Percentiles rank a stretch among this genome's conserved stretches.
phyloP scores from a whole-genome alignment of 176 grass and related monocot species.

The Musa acuminata region DNA sequence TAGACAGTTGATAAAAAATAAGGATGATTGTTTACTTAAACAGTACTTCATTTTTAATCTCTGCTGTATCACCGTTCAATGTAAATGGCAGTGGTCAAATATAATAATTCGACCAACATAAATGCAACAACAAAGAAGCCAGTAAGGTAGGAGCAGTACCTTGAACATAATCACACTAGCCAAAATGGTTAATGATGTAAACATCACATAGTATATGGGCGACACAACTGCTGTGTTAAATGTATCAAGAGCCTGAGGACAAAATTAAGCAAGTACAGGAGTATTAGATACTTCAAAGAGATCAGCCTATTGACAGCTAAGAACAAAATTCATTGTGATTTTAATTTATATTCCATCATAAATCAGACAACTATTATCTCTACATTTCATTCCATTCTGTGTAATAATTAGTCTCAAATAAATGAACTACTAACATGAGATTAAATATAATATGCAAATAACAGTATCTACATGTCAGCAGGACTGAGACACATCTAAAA shows the following conservation, averaged over 20 bases:
- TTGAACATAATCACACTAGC: conserved; percentile 89
- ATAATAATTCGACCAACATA: neutral
- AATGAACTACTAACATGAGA: neutral
- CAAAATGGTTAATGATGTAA: conserved; percentile 78
- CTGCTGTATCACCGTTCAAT: neutral
- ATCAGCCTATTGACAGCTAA: neutral
- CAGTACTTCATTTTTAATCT: too few species aligned
- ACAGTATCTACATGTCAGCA: neutral
- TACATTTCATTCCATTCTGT: neutral
- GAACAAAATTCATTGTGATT: neutral
- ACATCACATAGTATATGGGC: conserved; percentile 90
- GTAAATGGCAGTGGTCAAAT: neutral
- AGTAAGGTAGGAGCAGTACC: conserved; percentile 27
- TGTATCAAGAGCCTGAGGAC: conserved; percentile 63
- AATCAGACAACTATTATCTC: neutral
- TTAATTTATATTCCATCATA: neutral
- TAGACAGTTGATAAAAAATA: too few species aligned
- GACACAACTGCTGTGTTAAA: conserved; percentile 87
- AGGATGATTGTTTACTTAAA: too few species aligned
- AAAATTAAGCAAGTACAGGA: conserved; percentile 8
- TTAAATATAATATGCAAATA: neutral
- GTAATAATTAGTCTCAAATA: neutral
- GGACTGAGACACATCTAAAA: neutral
- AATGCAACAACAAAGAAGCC: neutral
- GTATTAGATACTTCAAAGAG: neutral